These are phyloP conservation scores for Nemophila menziesii DNA, from an alignment of 257 asterid genomes.

Conservation along the genomic window DNA sequence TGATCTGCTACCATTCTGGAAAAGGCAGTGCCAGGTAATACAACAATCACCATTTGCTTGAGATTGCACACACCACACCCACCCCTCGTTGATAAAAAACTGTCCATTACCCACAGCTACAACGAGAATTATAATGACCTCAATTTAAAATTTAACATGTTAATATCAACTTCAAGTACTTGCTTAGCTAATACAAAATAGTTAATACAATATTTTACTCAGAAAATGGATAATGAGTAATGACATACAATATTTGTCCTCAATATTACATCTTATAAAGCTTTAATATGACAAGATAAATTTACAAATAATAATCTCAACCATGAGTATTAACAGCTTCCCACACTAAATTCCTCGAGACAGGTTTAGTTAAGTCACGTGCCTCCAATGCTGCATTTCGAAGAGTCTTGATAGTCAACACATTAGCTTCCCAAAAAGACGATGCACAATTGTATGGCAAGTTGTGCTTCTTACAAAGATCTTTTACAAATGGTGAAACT, in stretches of 20 bases:
- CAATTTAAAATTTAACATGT: too few relatives aligned
- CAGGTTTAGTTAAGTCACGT: conserved; percentile 48
- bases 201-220: too few relatives aligned
- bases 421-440: conserved; percentile 63
- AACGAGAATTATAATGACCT: too few relatives aligned
- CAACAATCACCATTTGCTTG: too few relatives aligned
- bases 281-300: background rate
- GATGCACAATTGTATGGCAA: conserved; percentile 50
- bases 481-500: conserved; percentile 60
- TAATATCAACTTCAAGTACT: background rate
- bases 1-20: too few relatives aligned
- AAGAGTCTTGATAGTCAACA: conserved; percentile 38
- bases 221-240: background rate
- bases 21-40: too few relatives aligned
- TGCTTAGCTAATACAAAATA: too few relatives aligned
- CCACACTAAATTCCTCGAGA: conserved; percentile 72
- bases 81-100: too few relatives aligned
- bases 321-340: conserved; percentile 84
- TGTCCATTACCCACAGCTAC: too few relatives aligned
- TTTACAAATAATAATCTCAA: conserved; percentile 15
- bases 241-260: background rate
- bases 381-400: conserved; percentile 71
- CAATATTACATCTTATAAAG: background rate
- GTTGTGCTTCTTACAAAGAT: conserved; percentile 73
- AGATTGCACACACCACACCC: too few relatives aligned